phyloP scores from a whole-genome alignment of 176 grass and related monocot genomes.

The Lolium perenne region DNA sequence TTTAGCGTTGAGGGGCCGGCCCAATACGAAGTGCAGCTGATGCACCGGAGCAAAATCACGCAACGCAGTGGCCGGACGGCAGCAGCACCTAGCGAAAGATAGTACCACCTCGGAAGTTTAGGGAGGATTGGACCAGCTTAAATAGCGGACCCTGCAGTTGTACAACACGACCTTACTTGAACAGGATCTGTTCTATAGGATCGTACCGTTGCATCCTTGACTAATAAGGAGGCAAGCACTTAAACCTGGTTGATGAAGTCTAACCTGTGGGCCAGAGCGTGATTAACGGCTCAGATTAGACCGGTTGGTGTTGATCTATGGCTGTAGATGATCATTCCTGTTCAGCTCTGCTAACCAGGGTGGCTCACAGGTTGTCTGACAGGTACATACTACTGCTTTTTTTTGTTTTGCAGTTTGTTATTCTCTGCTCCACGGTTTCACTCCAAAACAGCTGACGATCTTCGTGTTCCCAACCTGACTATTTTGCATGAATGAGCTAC shows the following conservation, averaged over 20 bases:
- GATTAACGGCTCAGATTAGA: slow-evolving; percentile 33
- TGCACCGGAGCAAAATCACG: too few relatives aligned
- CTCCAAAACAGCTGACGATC: too few relatives aligned
- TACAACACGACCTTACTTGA: slow-evolving; percentile 57
- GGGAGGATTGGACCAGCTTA: fast-evolving
- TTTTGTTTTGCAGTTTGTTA: not conserved
- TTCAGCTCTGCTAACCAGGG: not conserved
- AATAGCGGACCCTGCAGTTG: fast-evolving
- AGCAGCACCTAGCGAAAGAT: not conserved
- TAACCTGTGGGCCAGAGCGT: slow-evolving; percentile 57
- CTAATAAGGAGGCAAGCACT: slow-evolving; percentile 52
- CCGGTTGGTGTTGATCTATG: not conserved
- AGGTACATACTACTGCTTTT: not conserved
- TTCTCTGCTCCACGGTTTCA: too few relatives aligned
- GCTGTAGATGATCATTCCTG: slow-evolving; percentile 22
- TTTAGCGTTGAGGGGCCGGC: too few relatives aligned
- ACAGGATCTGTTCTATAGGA: slow-evolving; percentile 68
- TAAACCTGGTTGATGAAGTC: slow-evolving; percentile 43
- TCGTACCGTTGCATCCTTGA: slow-evolving; percentile 62
- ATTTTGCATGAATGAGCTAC: too few relatives aligned
- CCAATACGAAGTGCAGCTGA: too few relatives aligned
- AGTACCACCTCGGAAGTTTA: slow-evolving; percentile 7
- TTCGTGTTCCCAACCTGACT: not conserved
- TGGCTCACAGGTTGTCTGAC: slow-evolving; percentile 24
- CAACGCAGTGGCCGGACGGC: not conserved